These are phyloP conservation scores for Aspergillus sp. DNA, from an alignment of 2,329 filamentous ascomycete species.

Conservation along the genomic window DNA sequence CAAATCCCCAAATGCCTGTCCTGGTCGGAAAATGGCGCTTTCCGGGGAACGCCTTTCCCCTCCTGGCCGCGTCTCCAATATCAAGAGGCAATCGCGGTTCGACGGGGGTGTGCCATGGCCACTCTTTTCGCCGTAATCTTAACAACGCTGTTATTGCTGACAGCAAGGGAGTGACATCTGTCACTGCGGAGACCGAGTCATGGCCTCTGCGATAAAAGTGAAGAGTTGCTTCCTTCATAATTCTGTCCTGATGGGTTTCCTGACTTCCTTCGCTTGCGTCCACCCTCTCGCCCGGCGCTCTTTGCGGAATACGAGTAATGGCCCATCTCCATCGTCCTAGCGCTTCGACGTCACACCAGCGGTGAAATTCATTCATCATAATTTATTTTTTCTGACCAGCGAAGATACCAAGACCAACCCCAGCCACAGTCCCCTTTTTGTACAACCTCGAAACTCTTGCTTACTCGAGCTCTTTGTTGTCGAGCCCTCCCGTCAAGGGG, in stretches of 20 bases:
- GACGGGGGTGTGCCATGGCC: neutral
- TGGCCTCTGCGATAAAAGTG: conserved; percentile 1
- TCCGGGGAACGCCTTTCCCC: conserved; percentile 1
- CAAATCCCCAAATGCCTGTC: neutral
- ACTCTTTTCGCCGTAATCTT: conserved; percentile 4
- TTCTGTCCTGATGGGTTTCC: neutral
- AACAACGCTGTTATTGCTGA: conserved; percentile 1
- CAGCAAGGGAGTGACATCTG: neutral
- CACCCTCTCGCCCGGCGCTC: neutral
- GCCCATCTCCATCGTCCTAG: neutral
- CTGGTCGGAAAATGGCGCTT: conserved; percentile 10
- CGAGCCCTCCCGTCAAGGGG: neutral
- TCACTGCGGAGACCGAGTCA: neutral
- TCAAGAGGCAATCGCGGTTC: conserved; percentile 13
- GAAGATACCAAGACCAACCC: neutral
- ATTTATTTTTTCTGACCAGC: neutral
- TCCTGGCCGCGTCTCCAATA: neutral
- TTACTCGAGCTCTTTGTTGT: neutral
- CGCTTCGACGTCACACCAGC: conserved; percentile 14
- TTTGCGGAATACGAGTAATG: neutral
- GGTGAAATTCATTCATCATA: conserved; percentile 4
- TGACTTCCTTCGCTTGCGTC: neutral
- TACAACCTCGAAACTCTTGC: neutral
- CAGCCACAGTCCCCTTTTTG: conserved; percentile 7
- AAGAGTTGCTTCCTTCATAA: neutral